Evolutionary conservation across 495 filamentous ascomycete genomes (phyloP), one percentile per base, ranked within the genome.

Genomic region (Xylaria sp.): DNA sequence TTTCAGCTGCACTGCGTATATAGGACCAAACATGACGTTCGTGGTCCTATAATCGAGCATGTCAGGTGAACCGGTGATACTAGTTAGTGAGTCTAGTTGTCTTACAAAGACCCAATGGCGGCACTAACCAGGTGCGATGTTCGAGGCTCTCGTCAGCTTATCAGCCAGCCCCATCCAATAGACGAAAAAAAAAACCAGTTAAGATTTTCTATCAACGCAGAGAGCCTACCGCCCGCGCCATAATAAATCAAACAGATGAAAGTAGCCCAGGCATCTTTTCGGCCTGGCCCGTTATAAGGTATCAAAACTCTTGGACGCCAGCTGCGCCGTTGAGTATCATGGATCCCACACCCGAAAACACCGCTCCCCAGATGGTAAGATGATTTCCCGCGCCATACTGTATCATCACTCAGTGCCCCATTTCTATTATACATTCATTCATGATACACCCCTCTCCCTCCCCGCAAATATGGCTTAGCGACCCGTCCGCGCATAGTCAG

Each of bases 401-500:
- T 19, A 31, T 29, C 44, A 48, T 50, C 44, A 50, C 44, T 21
- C 19, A 15, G 44, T 31, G 35, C 48, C 21, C 17, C 31, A 29
- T 43, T 14, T 6, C 19, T 52, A 66, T 33, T 50, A 12, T 52
- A 67, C 64, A 67, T 44, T 35, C 21, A 41, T 67, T 33, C 37
- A 44, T 68, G 26, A n/a, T 48, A 33, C 40, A 61, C 29, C n/a
- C 40, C 5, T 8, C 35, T 0, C 5, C 17, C 35, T 0, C 0
- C 29, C 65, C 2, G 17, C n/a, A 40, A 44, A 24, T 19, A 21
- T n/a, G 24, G 2, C 58, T 65, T 61, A 62, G 3, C 69, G 74
- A 29, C 72, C 63, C 5, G 72, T 52, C 65, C 79, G 79, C 12
- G 78, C 81, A 29, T 84, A 85, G 68, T 85, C 82, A 2, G 81